phyloP scores from a whole-genome alignment of 164 flowering plant species.

The Santalum album region DNA sequence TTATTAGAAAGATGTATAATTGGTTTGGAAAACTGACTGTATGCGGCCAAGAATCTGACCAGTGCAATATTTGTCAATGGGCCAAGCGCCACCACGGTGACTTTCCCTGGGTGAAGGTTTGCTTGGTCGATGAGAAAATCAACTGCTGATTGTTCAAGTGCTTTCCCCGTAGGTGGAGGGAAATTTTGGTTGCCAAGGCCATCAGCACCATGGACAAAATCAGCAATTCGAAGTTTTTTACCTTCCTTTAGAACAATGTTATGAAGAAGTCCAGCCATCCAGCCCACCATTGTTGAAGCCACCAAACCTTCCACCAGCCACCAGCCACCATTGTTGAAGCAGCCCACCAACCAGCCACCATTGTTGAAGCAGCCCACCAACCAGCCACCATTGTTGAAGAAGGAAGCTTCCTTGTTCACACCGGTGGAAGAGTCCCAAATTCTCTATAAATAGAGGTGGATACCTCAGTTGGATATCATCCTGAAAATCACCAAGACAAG shows the following conservation, averaged over 20 bases:
- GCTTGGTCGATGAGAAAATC: slow-evolving; percentile 64
- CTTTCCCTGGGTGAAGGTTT: slow-evolving; percentile 59
- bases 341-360: no score
- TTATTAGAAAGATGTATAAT: not conserved
- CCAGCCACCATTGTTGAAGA: no score
- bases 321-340: no score
- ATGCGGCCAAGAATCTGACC: slow-evolving; percentile 32
- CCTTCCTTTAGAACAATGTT: slow-evolving; percentile 44
- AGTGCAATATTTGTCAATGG: slow-evolving; percentile 90
- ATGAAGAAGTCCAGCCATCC: not conserved
- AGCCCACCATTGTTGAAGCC: no score
- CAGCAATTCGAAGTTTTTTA: slow-evolving; percentile 88
- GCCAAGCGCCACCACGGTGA: slow-evolving; percentile 85
- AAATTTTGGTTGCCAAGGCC: slow-evolving; percentile 94
- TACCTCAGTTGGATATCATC: no score
- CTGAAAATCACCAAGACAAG: no score
- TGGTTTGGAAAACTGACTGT: not conserved
- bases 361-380: no score
- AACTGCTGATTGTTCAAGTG: slow-evolving; percentile 65
- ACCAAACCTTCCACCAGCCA: no score
- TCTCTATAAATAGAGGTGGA: no score
- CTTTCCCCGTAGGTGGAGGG: slow-evolving; percentile 62
- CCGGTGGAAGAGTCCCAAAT: no score
- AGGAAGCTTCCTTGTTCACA: no score
- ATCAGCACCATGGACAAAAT: slow-evolving; percentile 88